Conservation (phyloP, 257 asterid genomes). For the Petrea volubilis region DNA sequence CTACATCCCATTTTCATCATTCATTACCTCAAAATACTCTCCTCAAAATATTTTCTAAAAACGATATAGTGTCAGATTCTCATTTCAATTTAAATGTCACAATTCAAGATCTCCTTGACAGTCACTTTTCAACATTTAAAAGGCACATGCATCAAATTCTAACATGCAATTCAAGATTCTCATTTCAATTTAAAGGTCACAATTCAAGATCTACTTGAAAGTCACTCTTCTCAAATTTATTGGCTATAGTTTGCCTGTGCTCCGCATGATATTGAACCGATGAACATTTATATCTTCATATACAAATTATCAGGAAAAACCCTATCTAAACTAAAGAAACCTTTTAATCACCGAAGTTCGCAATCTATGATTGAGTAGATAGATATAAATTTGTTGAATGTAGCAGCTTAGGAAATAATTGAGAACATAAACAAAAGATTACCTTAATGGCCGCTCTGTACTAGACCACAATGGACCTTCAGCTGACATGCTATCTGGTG, state of each 20-base stretch:
- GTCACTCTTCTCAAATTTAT: too few relatives aligned
- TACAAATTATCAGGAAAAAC: not conserved
- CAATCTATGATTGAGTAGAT: not conserved
- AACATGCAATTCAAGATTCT: too few relatives aligned
- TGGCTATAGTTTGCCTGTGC: too few relatives aligned
- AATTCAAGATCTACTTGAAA: too few relatives aligned
- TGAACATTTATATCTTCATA: not conserved
- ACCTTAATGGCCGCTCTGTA: constrained; percentile 45
- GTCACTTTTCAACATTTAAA: not conserved
- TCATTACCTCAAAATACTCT: too few relatives aligned
- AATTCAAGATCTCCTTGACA: not conserved
- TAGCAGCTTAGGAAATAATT: not conserved
- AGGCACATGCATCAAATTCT: too few relatives aligned
- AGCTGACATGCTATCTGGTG: constrained; percentile 19
- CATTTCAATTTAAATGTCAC: too few relatives aligned
- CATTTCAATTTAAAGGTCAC: too few relatives aligned
- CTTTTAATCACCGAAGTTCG: not conserved
- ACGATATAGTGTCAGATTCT: too few relatives aligned
- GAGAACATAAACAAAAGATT: constrained; percentile 7
- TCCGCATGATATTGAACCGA: too few relatives aligned
- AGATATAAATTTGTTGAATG: not conserved
- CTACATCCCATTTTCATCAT: too few relatives aligned
- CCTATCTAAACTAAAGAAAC: not conserved
- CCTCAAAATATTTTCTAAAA: too few relatives aligned
- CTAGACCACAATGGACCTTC: constrained; percentile 27